Conservation (phyloP, 352 stramenopile species). For the Pythium myriotylum region DNA sequence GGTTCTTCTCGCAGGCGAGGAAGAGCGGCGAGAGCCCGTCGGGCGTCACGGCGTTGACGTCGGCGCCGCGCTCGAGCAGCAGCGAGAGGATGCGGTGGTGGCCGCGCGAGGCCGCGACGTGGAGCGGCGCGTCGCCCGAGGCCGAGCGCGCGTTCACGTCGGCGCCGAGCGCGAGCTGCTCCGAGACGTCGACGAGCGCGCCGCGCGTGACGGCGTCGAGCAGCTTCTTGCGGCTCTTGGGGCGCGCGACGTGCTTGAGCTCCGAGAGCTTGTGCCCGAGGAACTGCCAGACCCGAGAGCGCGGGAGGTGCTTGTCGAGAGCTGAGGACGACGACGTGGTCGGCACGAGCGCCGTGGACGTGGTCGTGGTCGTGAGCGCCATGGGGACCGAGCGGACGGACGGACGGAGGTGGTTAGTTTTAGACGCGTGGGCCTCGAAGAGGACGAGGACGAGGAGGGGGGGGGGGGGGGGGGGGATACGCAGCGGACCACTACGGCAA, state of each 20-base stretch:
- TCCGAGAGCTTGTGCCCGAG: slow-evolving; percentile 74
- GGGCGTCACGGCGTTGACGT: slow-evolving; percentile 51
- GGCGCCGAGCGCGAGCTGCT: slow-evolving; percentile 58
- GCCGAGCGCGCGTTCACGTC: slow-evolving; percentile 56
- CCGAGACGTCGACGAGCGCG: slow-evolving; percentile 57
- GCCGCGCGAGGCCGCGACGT: slow-evolving; percentile 58
- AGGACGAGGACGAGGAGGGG: background rate
- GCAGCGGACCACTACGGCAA: too few species aligned
- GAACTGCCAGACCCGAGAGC: slow-evolving; percentile 70
- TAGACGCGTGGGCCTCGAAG: too few species aligned
- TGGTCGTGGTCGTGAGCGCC: slow-evolving; percentile 18
- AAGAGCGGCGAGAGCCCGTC: slow-evolving; percentile 62
- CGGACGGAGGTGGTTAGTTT: slow-evolving; percentile 1
- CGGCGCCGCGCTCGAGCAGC: slow-evolving; percentile 68
- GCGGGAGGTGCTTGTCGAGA: slow-evolving; percentile 26
- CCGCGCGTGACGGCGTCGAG: slow-evolving; percentile 63
- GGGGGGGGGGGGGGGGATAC: slow-evolving; percentile 1
- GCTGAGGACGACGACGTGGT: slow-evolving; percentile 37
- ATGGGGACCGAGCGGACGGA: slow-evolving; percentile 5
- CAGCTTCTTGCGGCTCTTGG: slow-evolving; percentile 61
- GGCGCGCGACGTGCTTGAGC: slow-evolving; percentile 51
- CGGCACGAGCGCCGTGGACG: slow-evolving; percentile 51
- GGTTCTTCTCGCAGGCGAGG: slow-evolving; percentile 65
- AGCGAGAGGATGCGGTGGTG: slow-evolving; percentile 66
- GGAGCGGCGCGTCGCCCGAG: slow-evolving; percentile 56